Percentiles rank a stretch among this genome's conserved stretches.
These are phyloP conservation scores for Kandelia obovata DNA, from an alignment of 345 rosid genomes.

Conservation along the genomic window DNA sequence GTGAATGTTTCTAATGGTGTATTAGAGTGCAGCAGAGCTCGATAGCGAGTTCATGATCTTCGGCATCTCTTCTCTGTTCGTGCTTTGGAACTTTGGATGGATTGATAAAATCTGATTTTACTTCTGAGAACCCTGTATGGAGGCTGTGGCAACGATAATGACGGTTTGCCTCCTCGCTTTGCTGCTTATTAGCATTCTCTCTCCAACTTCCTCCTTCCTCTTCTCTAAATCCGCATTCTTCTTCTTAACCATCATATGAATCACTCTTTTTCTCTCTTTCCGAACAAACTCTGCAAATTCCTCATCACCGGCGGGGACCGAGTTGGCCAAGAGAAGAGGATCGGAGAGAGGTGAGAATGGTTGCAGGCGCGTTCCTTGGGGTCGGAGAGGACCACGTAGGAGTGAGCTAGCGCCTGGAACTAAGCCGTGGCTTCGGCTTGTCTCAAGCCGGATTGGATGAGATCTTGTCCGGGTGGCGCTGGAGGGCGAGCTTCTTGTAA, in stretches of 20 bases:
- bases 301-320: slow-evolving; percentile 78
- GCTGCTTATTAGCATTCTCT: slow-evolving; percentile 25
- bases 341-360: slow-evolving; percentile 88
- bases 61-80: too few relatives aligned
- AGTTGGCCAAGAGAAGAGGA: slow-evolving; percentile 68
- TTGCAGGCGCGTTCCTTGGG: slow-evolving; percentile 91
- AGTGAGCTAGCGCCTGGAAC: slow-evolving; percentile 87
- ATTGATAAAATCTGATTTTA: too few relatives aligned
- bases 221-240: slow-evolving; percentile 52
- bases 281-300: slow-evolving; percentile 63
- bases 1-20: too few relatives aligned
- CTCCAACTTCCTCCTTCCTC: slow-evolving; percentile 59
- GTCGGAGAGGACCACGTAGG: slow-evolving; percentile 83
- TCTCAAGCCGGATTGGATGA: slow-evolving; percentile 66
- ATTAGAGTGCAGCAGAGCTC: too few relatives aligned
- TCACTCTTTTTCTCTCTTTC: slow-evolving; percentile 79
- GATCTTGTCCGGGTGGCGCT: slow-evolving; percentile 97
- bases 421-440: too few relatives aligned
- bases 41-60: too few relatives aligned
- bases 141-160: background rate
- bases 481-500: slow-evolving; percentile 76
- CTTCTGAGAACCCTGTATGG: too few relatives aligned
- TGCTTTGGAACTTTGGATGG: too few relatives aligned
- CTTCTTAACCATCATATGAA: slow-evolving; percentile 67
- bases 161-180: too few relatives aligned